A percentile compares a stretch with the other conserved stretches of the same genome.
Conservation (phyloP, 768 basidiomycete species). For the Pisolithus sp. region DNA sequence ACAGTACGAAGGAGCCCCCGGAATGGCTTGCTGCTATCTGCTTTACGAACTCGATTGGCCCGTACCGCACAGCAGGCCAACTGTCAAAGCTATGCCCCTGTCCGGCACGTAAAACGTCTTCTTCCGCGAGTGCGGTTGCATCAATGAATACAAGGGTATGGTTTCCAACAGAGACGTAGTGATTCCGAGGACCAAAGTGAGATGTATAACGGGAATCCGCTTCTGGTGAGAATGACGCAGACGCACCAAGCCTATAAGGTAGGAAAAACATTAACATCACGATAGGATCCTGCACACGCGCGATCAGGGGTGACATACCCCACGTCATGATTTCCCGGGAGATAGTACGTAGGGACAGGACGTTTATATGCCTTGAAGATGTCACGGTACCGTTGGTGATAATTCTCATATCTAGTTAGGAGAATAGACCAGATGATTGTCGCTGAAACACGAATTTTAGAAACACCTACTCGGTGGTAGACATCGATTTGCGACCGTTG, state of each 20-base stretch:
- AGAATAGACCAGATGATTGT: slow-evolving; percentile 4
- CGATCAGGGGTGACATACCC: slow-evolving; percentile 41
- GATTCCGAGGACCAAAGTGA: slow-evolving; percentile 73
- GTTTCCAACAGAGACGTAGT: slow-evolving; percentile 56
- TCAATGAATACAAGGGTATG: slow-evolving; percentile 71
- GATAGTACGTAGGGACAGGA: slow-evolving; percentile 52
- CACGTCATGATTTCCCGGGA: slow-evolving; percentile 90
- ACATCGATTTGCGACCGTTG: slow-evolving; percentile 61
- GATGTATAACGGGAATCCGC: slow-evolving; percentile 53
- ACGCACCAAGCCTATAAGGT: slow-evolving; percentile 23
- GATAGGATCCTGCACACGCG: neutral
- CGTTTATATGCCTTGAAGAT: slow-evolving; percentile 53
- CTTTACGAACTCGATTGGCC: slow-evolving; percentile 51
- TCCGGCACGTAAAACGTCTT: slow-evolving; percentile 49
- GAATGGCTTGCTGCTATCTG: slow-evolving; percentile 25
- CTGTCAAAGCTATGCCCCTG: slow-evolving; percentile 34
- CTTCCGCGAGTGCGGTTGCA: slow-evolving; percentile 67
- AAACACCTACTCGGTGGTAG: slow-evolving; percentile 58
- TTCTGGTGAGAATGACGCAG: slow-evolving; percentile 32
- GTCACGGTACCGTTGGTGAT: slow-evolving; percentile 57
- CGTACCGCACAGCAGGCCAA: slow-evolving; percentile 44
- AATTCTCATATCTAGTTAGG: slow-evolving; percentile 60
- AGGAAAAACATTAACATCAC: neutral
- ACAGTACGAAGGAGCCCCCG: slow-evolving; percentile 54
- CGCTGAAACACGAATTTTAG: neutral